Base-by-base conservation (phyloP, 2,329 filamentous ascomycete genomes). In the Talaromyces amestolkiae region DNA sequence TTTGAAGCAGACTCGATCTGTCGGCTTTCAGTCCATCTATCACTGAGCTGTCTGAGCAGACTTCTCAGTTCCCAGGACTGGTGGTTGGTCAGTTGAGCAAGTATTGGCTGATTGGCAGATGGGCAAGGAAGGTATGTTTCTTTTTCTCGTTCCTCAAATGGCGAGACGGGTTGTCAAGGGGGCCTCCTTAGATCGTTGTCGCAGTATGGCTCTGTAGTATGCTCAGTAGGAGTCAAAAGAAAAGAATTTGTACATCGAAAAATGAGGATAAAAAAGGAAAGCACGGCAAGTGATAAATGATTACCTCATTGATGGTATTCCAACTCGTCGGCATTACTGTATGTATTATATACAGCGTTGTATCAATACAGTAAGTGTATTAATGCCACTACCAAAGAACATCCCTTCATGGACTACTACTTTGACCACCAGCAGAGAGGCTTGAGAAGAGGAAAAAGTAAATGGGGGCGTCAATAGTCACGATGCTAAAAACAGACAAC, bases 291-390 rank as follows among this genome's bases (percentile, higher is more conserved):
- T 37, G 60, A 53, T 53, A 53, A 64, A 64, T 51, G 61, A 58
- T 58, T 58, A 58, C 61, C 54, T 64, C 61, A 58, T 64, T 58
- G 51, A 45, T 47, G 33, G 45, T 62, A 51, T 62, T 62, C 60
- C 43, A 22, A 39, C 35, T 41, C 22, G 43, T 51, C 19, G 17
- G 39, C 13, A 7, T 43, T 53, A 27, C 31, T 53, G 43, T 31
- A 41, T 47, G 60, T 54, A 62, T 53, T 37, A 6, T 37, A 27
- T 19, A 27, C 13, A 31, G 27, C 27, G 6, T 31, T 31, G 47
- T 31, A 51, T 51, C 13, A 51, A 27, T 51, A 51, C 47, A 31
- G 47, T 24, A 51, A 19, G 13, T 53, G 27, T 53, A 33, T 33
- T 33, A 51, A 27, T 24, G 24, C 13, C 13, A 31, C 24, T 51